Evolutionary conservation across 331 rosid genomes (phyloP).

Genomic region (Pyracantha coccinea): DNA sequence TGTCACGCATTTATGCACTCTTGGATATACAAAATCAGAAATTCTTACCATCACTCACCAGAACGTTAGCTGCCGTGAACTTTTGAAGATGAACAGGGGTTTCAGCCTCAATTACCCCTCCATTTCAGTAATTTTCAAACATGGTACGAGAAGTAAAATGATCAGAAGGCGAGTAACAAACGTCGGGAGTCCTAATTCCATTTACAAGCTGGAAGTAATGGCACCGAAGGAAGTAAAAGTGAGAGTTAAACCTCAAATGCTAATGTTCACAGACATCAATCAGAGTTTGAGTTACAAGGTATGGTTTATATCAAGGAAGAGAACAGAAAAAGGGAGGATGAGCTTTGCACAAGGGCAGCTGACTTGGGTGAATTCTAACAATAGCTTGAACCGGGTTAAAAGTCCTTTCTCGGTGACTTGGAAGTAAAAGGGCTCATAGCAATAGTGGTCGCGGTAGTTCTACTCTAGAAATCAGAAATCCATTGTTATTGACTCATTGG

Average conservation of each 20-base stretch:
- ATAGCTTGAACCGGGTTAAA: slow-evolving; percentile 54
- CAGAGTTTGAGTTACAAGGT: slow-evolving; percentile 59
- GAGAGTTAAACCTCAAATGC: slow-evolving; percentile 52
- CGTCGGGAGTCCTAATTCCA: slow-evolving; percentile 74
- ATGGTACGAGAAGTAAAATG: slow-evolving; percentile 39
- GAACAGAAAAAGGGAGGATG: slow-evolving; percentile 7
- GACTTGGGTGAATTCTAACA: slow-evolving; percentile 56
- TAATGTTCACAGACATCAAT: slow-evolving; percentile 39
- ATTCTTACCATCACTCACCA: slow-evolving; percentile 63
- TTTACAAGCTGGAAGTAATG: slow-evolving; percentile 56
- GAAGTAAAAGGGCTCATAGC: slow-evolving; percentile 21
- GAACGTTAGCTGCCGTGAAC: slow-evolving; percentile 62
- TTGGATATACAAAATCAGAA: slow-evolving; percentile 63
- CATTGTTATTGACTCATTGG: slow-evolving; percentile 20
- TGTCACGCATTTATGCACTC: slow-evolving; percentile 65
- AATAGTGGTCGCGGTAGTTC: slow-evolving; percentile 6
- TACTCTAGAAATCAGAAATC: neutral
- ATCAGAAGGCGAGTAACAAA: slow-evolving; percentile 57
- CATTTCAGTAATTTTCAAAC: slow-evolving; percentile 54
- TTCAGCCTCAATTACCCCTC: slow-evolving; percentile 91
- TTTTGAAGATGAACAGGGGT: slow-evolving; percentile 47
- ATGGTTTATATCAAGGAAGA: slow-evolving; percentile 55
- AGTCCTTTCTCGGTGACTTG: slow-evolving; percentile 88
- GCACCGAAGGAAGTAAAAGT: slow-evolving; percentile 74
- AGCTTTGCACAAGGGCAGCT: slow-evolving; percentile 59